Percentiles rank a stretch among this genome's conserved stretches.
These are phyloP conservation scores for Helianthus tuberosus DNA, from an alignment of 129 eudicot genomes.

Conservation along the genomic window DNA sequence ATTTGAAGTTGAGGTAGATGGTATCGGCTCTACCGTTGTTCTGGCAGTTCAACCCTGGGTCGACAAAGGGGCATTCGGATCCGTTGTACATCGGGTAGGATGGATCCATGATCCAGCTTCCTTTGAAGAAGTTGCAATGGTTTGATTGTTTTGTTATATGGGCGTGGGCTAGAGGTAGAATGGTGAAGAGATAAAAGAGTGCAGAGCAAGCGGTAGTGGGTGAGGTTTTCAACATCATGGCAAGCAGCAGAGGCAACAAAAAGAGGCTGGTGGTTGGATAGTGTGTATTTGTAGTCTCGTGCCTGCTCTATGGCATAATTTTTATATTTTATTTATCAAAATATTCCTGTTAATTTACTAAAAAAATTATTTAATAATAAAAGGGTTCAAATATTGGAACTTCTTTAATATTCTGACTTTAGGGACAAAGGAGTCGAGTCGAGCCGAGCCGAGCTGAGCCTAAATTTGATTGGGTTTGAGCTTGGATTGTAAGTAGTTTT, in stretches of 20 bases:
- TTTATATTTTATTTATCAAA: not conserved
- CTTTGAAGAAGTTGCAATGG: conserved; percentile 43
- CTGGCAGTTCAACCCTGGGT: conserved; percentile 47
- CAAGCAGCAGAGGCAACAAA: not conserved
- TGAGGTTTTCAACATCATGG: not conserved
- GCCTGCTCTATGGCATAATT: not conserved
- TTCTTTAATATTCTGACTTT: too few relatives aligned
- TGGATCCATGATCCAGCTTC: conserved; percentile 52
- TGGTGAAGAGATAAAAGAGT: conserved; percentile 2
- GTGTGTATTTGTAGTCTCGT: not conserved
- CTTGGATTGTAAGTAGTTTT: not conserved
- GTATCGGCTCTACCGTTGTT: conserved; percentile 44
- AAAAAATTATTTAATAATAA: too few relatives aligned
- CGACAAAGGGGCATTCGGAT: conserved; percentile 51
- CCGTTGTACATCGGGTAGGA: conserved; percentile 44
- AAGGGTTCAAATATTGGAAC: too few relatives aligned
- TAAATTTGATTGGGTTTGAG: too few relatives aligned
- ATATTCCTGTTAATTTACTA: not conserved
- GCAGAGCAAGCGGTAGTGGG: not conserved
- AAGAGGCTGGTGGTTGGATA: conserved; percentile 5
- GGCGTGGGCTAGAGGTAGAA: conserved; percentile 8
- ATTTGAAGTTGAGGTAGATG: conserved; percentile 52
- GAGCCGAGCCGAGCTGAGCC: too few relatives aligned
- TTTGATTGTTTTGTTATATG: not conserved
- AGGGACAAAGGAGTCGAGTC: too few relatives aligned